Evolutionary conservation across 768 basidiomycete genomes (phyloP), one percentile per base, ranked within the genome.

Genomic region (Rhizopogon vinicolor): DNA sequence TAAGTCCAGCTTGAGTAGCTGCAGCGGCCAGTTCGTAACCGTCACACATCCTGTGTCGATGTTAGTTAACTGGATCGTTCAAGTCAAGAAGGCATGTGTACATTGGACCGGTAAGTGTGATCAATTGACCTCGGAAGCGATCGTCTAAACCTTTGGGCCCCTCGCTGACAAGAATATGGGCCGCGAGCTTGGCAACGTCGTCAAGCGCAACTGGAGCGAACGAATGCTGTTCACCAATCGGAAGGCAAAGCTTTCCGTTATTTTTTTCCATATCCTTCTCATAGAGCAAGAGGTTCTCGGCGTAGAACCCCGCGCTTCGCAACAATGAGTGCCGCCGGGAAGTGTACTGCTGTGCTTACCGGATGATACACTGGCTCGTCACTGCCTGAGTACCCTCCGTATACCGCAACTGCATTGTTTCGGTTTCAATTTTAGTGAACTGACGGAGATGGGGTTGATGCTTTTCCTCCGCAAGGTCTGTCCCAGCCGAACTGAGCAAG

Each of bases 91-190:
- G 22, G 40, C 22, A 40, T 25, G 45, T 55, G 9, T 40, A 62
- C 58, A 18, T 53, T 37, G 52, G 52, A 14, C 58, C 58, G 3
- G 70, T 70, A 14, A 63, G 58, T 28, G 65, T 49, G 28, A 71
- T 62, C 39, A 72, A 40, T 51, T 69, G 63, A 18, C 66, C 65
- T 12, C 68, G 62, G n/a, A 62, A 57, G 19, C 62, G 42, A 51
- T 70, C 70, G 18, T 53, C 62, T 16, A 72, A 57, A 8, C 70
- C 70, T 8, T 69, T 66, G 10, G 66, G 65, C 28, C 70, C 70
- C 39, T 68, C 56, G 14, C 54, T 55, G 18, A 65, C 67, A 42
- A 68, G 50, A 9, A 68, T 62, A 29, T 63, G 54, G 25, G 68
- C 68, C 2, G 57, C 59, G 43, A 66, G 37, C 51, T 65, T 65